A percentile compares a stretch with the other conserved stretches of the same genome.
Evolutionary conservation across 768 basidiomycete genomes (phyloP).

Genomic region (Suillus lakei): DNA sequence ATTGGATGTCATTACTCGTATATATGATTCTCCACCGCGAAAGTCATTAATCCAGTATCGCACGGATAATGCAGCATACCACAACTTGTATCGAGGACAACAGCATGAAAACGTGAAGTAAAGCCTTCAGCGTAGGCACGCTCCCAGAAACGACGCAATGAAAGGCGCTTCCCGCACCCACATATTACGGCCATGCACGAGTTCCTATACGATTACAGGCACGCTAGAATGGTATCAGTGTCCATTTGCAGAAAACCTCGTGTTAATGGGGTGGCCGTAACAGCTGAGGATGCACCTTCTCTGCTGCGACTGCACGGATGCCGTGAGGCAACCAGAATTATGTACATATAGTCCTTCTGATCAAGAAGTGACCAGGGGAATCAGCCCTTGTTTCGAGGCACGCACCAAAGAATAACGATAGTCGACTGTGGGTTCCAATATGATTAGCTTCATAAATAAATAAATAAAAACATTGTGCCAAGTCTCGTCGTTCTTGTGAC

Average conservation of each 20-base stretch:
- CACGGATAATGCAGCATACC: background rate
- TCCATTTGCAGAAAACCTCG: background rate
- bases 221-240: background rate
- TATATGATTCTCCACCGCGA: background rate
- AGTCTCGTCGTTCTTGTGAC: background rate
- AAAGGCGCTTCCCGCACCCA: background rate
- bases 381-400: background rate
- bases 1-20: background rate
- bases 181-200: background rate
- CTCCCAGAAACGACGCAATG: background rate
- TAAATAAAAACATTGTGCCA: too few species aligned
- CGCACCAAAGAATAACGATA: background rate
- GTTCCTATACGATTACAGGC: background rate
- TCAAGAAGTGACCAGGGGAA: background rate
- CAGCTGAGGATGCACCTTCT: background rate
- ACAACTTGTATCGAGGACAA: background rate
- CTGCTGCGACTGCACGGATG: constrained; percentile 2
- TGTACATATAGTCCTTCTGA: background rate
- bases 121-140: background rate
- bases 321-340: background rate
- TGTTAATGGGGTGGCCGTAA: background rate
- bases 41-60: background rate
- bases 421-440: background rate
- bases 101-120: background rate
- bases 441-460: background rate